A percentile compares a stretch with the other conserved stretches of the same genome.
Evolutionary conservation across 768 basidiomycete species (phyloP).

Genomic region (Hortiboletus campestris): DNA sequence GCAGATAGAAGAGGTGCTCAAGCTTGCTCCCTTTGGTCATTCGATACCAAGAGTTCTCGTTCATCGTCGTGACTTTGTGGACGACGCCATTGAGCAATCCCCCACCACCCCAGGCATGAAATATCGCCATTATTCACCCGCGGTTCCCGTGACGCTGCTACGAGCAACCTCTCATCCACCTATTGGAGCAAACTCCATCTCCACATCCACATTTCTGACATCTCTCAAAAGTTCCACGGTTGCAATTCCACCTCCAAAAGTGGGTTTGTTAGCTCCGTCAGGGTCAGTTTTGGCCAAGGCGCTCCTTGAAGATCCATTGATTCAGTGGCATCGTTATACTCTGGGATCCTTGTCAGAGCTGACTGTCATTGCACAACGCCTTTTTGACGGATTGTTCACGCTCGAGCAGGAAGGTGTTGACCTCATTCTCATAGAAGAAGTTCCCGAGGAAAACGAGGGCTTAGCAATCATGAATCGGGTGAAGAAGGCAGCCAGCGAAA

Average conservation of each 20-base stretch:
- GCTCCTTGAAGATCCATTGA: slow-evolving; percentile 30
- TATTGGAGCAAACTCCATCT: slow-evolving; percentile 27
- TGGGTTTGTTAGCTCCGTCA: slow-evolving; percentile 68
- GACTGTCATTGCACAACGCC: slow-evolving; percentile 66
- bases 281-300: slow-evolving; percentile 45
- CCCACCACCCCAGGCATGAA: slow-evolving; percentile 99
- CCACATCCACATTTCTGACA: slow-evolving; percentile 39
- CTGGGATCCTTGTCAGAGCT: slow-evolving; percentile 56
- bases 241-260: slow-evolving; percentile 30
- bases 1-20: slow-evolving; percentile 65
- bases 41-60: slow-evolving; percentile 65
- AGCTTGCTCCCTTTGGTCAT: slow-evolving; percentile 36
- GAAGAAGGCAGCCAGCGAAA: slow-evolving; percentile 79
- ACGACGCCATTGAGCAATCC: slow-evolving; percentile 63
- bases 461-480: slow-evolving; percentile 95
- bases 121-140: slow-evolving; percentile 94
- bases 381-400: slow-evolving; percentile 85
- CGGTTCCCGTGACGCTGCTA: slow-evolving; percentile 79
- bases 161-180: slow-evolving; percentile 49
- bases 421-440: slow-evolving; percentile 81
- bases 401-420: slow-evolving; percentile 77
- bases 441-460: slow-evolving; percentile 78
- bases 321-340: slow-evolving; percentile 57
- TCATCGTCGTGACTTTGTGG: slow-evolving; percentile 74
- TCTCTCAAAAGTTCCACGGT: slow-evolving; percentile 35